Evolutionary conservation across 345 rosid genomes (phyloP).

Genomic region (Leavenworthia alabamica): DNA sequence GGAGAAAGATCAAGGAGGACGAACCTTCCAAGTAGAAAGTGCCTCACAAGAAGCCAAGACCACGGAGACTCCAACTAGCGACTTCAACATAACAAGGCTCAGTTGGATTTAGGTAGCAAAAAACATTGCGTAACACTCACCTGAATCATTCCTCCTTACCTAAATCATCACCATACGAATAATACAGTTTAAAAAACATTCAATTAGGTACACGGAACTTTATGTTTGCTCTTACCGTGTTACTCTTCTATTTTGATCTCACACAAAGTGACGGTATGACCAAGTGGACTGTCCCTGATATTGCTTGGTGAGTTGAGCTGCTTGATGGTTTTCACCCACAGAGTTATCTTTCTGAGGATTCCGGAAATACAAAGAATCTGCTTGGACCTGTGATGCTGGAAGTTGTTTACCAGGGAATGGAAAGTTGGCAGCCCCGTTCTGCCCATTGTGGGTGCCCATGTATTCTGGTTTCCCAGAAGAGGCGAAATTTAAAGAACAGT

Average conservation of each 20-base stretch:
- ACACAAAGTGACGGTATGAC: slow-evolving; percentile 76
- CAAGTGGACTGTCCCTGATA: slow-evolving; percentile 76
- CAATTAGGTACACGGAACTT: not conserved
- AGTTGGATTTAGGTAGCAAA: no score
- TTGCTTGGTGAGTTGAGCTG: slow-evolving; percentile 58
- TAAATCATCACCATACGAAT: slow-evolving; percentile 20
- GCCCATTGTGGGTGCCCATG: slow-evolving; percentile 41
- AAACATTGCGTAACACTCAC: slow-evolving; percentile 54
- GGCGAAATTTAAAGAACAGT: slow-evolving; percentile 35
- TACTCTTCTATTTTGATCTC: slow-evolving; percentile 46
- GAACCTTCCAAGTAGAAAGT: slow-evolving; percentile 58
- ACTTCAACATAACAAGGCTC: no score
- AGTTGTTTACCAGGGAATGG: slow-evolving; percentile 87
- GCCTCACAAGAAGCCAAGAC: slow-evolving; percentile 62
- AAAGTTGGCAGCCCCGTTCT: slow-evolving; percentile 50
- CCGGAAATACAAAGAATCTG: slow-evolving; percentile 42
- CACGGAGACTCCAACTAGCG: no score
- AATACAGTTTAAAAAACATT: not conserved
- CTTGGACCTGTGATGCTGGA: slow-evolving; percentile 42
- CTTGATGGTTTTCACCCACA: slow-evolving; percentile 46
- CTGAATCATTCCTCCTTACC: slow-evolving; percentile 48
- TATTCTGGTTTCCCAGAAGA: slow-evolving; percentile 48
- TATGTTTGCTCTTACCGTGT: slow-evolving; percentile 16
- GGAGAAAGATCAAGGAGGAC: slow-evolving; percentile 10
- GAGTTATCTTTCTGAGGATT: slow-evolving; percentile 45